Base-by-base conservation (phyloP, 495 filamentous ascomycete genomes). In the Thermochaetoides thermophila region DNA sequence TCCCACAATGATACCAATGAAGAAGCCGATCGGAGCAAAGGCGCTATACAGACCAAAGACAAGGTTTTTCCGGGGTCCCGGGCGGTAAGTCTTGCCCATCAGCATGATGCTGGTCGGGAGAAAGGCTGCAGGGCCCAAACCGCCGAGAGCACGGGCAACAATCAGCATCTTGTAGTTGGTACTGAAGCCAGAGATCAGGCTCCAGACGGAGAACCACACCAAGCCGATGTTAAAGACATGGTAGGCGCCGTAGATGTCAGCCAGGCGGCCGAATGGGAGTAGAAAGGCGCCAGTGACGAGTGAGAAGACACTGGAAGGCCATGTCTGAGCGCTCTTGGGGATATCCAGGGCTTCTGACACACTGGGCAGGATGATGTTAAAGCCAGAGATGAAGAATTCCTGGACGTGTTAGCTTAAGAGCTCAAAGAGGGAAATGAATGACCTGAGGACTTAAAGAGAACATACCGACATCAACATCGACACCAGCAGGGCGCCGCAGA, bases 321-420 rank as follows among this genome's bases (percentile, higher is more conserved):
- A 93, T 17, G 78, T 82, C 5, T 65, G 63, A 1, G 74, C 69
- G 2, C 63, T 56, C 9, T 61, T 45, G 0, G 81, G 73, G 23
- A 91, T 84, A 7, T 72, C 27, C 3, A 91, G 63, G 14, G 74
- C 65, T 11, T 53, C 45, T 17, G 71, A 57, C 7, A 93, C 44
- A 0, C 72, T 71, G 7, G 84, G 84, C 2, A 86, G 56, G 32
- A 93, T 64, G 40, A 91, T 72, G 44, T 81, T 87, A 53, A 85
- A 93, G 28, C 84, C 84, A 26, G 78, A 83, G 22, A 87, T 75
- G 48, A 84, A 85, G 55, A 82, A 93, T 60, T 91, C 73, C 63
- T 65, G 38, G 19, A 8, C n/a, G 13, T 15, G 32, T 34, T 24
- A 26, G 15, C 24, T 21, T 23, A 6, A 3, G n/a, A 7, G 18